phyloP scores from a whole-genome alignment of 2,329 filamentous ascomycete genomes.

The Phaeoacremonium minimum region DNA sequence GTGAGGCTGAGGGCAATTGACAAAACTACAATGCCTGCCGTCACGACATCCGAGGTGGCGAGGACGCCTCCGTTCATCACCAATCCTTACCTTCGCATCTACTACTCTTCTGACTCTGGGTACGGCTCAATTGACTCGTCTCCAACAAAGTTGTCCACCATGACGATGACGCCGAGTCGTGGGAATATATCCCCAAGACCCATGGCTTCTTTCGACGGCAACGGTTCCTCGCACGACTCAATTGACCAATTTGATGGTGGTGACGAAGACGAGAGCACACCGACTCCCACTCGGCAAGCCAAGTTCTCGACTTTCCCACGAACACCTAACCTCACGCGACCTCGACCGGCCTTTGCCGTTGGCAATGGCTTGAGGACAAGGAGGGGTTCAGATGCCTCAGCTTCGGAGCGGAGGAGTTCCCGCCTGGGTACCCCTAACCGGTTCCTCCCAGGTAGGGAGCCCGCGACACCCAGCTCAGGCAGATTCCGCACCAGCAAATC shows the following conservation, averaged over 20 bases:
- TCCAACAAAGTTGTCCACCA: background rate
- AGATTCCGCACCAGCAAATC: constrained; percentile 41
- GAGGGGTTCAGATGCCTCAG: background rate
- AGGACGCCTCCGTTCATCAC: no score
- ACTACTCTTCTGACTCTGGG: constrained; percentile 9
- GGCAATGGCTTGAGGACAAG: no score
- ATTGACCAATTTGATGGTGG: background rate
- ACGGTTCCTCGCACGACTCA: no score
- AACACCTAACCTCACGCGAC: no score
- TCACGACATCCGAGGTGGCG: no score
- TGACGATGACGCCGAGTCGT: background rate
- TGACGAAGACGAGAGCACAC: background rate
- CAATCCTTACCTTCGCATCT: constrained; percentile 1
- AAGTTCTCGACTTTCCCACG: constrained; percentile 5
- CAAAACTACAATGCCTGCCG: no score
- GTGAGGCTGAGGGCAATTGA: no score
- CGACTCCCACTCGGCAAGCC: no score
- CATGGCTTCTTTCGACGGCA: constrained; percentile 7
- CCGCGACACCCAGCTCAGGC: constrained; percentile 28
- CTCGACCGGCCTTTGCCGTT: no score
- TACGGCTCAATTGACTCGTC: constrained; percentile 10
- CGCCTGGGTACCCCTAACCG: constrained; percentile 35
- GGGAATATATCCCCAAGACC: constrained; percentile 3
- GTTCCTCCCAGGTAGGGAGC: constrained; percentile 42
- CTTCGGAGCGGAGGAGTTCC: constrained; percentile 4